A percentile compares a stretch with the other conserved stretches of the same genome.
phyloP scores from a whole-genome alignment of 2,329 filamentous ascomycete genomes.

The Botrytis paeoniae region DNA sequence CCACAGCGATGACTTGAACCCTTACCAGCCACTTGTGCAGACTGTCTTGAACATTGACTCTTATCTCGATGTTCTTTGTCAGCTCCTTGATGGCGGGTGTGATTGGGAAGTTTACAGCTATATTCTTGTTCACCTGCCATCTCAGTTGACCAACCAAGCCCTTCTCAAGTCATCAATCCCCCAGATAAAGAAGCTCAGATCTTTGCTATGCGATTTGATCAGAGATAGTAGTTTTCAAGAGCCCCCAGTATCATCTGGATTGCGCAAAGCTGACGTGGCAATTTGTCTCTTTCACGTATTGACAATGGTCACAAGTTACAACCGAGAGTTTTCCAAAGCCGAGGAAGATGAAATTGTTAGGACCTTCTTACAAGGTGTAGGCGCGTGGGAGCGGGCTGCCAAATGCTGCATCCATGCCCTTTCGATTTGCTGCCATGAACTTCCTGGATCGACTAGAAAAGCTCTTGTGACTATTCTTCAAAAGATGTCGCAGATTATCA shows the following conservation, averaged over 20 bases:
- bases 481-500: slow-evolving; percentile 95
- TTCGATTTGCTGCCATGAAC: slow-evolving; percentile 91
- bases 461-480: slow-evolving; percentile 81
- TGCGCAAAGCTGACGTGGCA: slow-evolving; percentile 84
- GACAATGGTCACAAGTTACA: slow-evolving; percentile 86
- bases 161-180: slow-evolving; percentile 72
- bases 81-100: slow-evolving; percentile 68
- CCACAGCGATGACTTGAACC: not conserved
- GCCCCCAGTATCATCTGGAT: slow-evolving; percentile 71
- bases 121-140: slow-evolving; percentile 78
- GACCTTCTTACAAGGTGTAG: slow-evolving; percentile 81
- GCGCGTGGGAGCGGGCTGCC: slow-evolving; percentile 79
- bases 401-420: slow-evolving; percentile 93
- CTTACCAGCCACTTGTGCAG: not conserved
- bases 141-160: slow-evolving; percentile 85
- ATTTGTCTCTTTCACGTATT: slow-evolving; percentile 85
- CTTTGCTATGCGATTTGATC: slow-evolving; percentile 78
- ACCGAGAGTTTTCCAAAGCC: slow-evolving; percentile 75
- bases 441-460: slow-evolving; percentile 83
- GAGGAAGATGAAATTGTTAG: slow-evolving; percentile 89
- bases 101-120: slow-evolving; percentile 96
- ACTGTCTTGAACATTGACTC: slow-evolving; percentile 31
- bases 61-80: slow-evolving; percentile 76
- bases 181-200: slow-evolving; percentile 73
- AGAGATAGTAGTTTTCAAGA: slow-evolving; percentile 75